These are phyloP conservation scores for rapeseed (Brassica napus) DNA, from an alignment of 345 rosid genomes.

Conservation along the genomic window Da-Ae NC_063441.1:16823001-16823500, in stretches of 20 bases:
- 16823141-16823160: slow-evolving; percentile 47
- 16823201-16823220: slow-evolving; percentile 51
- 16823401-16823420: slow-evolving; percentile 48
- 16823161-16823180: slow-evolving; percentile 45
- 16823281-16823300: slow-evolving; percentile 41
- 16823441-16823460: slow-evolving; percentile 33
- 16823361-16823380: slow-evolving; percentile 38
- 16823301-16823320: slow-evolving; percentile 46
- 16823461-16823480: slow-evolving; percentile 33
- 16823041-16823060: slow-evolving; percentile 45
- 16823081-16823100: slow-evolving; percentile 47
- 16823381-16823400: slow-evolving; percentile 52
- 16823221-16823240: slow-evolving; percentile 52
- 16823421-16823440: slow-evolving; percentile 45
- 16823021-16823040: slow-evolving; percentile 23
- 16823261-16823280: slow-evolving; percentile 34
- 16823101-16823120: slow-evolving; percentile 42
- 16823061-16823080: slow-evolving; percentile 40
- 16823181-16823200: slow-evolving; percentile 41
- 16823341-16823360: slow-evolving; percentile 40
- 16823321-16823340: slow-evolving; percentile 37
- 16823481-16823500: slow-evolving; percentile 34
- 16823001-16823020: slow-evolving; percentile 49
- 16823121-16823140: slow-evolving; percentile 41
- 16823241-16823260: slow-evolving; percentile 47